Conservation (phyloP, 805 yeast genomes). For the Kluyveromyces dobzhanskii region DNA sequence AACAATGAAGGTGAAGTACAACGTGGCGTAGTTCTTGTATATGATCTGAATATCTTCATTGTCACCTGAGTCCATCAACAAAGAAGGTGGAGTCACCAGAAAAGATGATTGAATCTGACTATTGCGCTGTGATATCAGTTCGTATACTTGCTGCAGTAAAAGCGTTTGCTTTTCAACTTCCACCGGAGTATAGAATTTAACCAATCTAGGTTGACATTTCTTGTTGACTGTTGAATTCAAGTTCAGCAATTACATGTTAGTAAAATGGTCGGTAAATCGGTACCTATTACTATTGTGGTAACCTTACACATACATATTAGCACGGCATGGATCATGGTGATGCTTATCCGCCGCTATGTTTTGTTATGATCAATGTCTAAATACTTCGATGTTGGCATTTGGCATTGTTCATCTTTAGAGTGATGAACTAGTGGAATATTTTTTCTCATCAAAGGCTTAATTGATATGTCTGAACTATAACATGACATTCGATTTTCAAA, state of each 20-base stretch:
- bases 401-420: no score
- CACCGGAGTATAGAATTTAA: conserved; percentile 88
- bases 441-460: no score
- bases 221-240: conserved; percentile 53
- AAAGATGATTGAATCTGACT: conserved; percentile 73
- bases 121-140: conserved; percentile 61
- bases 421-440: no score
- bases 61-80: conserved; percentile 39
- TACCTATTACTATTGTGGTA: no score
- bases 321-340: conserved; percentile 74
- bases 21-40: conserved; percentile 88
- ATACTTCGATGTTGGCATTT: no score
- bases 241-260: conserved; percentile 5
- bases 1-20: conserved; percentile 92
- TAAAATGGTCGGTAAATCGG: no score
- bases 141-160: conserved; percentile 74
- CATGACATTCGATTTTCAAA: no score
- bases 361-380: no score
- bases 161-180: conserved; percentile 76
- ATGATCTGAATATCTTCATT: conserved; percentile 77
- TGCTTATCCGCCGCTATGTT: neutral
- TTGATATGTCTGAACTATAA: no score
- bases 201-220: conserved; percentile 80
- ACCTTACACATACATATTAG: conserved; percentile 52
- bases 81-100: conserved; percentile 76